Evolutionary conservation across 2,329 filamentous ascomycete species (phyloP), one percentile per base, ranked within the genome.

Genomic region (Colletotrichum noveboracense): DNA sequence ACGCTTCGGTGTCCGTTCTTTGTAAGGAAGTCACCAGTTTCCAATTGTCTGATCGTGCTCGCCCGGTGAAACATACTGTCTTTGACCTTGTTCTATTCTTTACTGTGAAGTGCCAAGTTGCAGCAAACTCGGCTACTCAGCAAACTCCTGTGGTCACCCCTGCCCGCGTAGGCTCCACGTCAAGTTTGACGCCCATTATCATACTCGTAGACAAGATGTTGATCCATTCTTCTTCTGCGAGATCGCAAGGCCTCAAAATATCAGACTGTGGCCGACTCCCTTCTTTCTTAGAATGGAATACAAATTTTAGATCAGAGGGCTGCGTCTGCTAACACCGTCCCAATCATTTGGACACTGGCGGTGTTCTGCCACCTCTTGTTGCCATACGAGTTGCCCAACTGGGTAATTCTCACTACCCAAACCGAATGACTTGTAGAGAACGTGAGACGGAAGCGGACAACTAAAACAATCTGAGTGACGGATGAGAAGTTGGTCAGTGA

Each of bases 171-270:
- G 9, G 38, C 18, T n/a, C 9, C 9, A 12, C 18, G 9, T 48
- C 38, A n/a, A n/a, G 1, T 0, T 48, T n/a, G 38, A n/a, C 9
- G 3, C 9, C 38, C 3, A 48, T 48, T 0, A 4, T n/a, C 38
- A 48, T 48, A 1, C 18, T n/a, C 5, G 2, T 2, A 21, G 18
- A 48, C 3, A 0, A n/a, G 38, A n/a, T n/a, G 0, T 12, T n/a
- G 18, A 2, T 0, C 18, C 9, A 12, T 48, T 12, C 38, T n/a
- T 48, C 18, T n/a, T 48, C 3, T 1, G 0, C 9, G 18, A n/a
- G 0, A 48, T 48, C 1, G 18, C 18, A n/a, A n/a, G 9, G 38
- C 38, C 38, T 3, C 38, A 12, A 48, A 48, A 48, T n/a, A 12
- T 43, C 8, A 43, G 38, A 1, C 0, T 10, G 18, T 6, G 18